Evolutionary conservation across 1,284 basidiomycete genomes (phyloP).

Genomic region (Cerrena zonata): DNA sequence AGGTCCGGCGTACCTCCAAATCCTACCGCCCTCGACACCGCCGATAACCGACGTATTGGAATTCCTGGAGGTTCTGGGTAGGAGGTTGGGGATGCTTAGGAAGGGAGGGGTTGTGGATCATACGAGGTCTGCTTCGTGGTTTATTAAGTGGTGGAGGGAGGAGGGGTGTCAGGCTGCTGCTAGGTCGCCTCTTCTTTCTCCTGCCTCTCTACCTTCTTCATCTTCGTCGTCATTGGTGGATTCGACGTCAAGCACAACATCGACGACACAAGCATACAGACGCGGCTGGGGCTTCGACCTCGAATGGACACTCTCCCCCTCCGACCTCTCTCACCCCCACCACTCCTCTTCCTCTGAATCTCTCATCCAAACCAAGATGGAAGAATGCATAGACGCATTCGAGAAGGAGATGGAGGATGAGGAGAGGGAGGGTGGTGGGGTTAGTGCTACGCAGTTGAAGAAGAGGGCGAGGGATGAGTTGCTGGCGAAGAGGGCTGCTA

Average conservation of each 20-base stretch:
- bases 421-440: constrained; percentile 46
- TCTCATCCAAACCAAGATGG: constrained; percentile 61
- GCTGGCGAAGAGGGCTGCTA: constrained; percentile 33
- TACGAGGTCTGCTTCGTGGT: constrained; percentile 69
- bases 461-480: constrained; percentile 53
- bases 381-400: constrained; percentile 56
- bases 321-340: not conserved
- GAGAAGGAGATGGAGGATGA: constrained; percentile 39
- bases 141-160: constrained; percentile 82
- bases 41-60: constrained; percentile 56
- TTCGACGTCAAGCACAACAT: not conserved
- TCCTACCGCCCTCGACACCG: constrained; percentile 48
- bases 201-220: constrained; percentile 3
- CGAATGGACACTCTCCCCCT: constrained; percentile 51
- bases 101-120: constrained; percentile 71
- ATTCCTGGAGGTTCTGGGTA: constrained; percentile 68
- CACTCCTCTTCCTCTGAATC: constrained; percentile 14
- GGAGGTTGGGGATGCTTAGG: constrained; percentile 73
- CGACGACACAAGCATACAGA: constrained; percentile 16
- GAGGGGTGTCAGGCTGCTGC: constrained; percentile 48
- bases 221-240: not conserved
- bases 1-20: constrained; percentile 66
- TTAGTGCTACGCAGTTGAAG: constrained; percentile 68
- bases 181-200: constrained; percentile 32
- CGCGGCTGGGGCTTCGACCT: constrained; percentile 79